Percentiles rank a stretch among this genome's conserved stretches.
These are phyloP conservation scores for Pisolithus marmoratus DNA, from an alignment of 768 basidiomycete species.

Conservation along the genomic window DNA sequence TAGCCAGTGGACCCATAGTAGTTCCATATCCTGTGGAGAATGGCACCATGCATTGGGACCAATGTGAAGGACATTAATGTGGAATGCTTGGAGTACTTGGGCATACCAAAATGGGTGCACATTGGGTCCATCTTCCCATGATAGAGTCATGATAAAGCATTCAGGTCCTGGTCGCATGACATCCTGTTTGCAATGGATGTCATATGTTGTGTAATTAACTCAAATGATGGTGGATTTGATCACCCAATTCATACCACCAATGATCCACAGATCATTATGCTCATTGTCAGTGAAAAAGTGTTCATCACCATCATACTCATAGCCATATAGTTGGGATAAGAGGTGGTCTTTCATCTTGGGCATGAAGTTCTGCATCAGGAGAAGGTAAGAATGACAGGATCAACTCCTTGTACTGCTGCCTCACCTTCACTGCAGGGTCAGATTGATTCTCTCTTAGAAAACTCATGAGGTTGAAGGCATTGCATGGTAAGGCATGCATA, in stretches of 20 bases:
- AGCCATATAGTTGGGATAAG: constrained; percentile 4
- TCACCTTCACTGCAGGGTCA: constrained; percentile 10
- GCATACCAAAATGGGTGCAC: constrained; percentile 30
- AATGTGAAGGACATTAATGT: constrained; percentile 13
- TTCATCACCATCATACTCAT: constrained; percentile 3
- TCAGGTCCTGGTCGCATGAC: constrained; percentile 9
- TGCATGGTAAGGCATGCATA: not conserved
- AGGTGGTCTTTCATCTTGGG: constrained; percentile 11
- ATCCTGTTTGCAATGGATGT: constrained; percentile 21
- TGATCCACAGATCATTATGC: constrained; percentile 8
- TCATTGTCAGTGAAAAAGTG: constrained; percentile 6
- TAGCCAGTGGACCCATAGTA: constrained; percentile 34
- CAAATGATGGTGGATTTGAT: constrained; percentile 16
- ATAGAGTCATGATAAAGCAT: constrained; percentile 20
- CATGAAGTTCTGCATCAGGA: constrained; percentile 7
- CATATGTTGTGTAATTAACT: constrained; percentile 31
- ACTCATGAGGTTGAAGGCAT: not conserved
- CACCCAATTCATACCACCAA: constrained; percentile 7
- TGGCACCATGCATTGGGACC: no score
- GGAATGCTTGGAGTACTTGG: constrained; percentile 23
- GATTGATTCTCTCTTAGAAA: not conserved
- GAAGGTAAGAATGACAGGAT: not conserved
- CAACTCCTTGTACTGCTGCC: not conserved
- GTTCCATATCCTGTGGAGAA: constrained; percentile 13
- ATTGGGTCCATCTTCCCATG: constrained; percentile 1